A percentile compares a stretch with the other conserved stretches of the same genome.
Evolutionary conservation across 441 rosid genomes (phyloP).

Genomic region (Metrosideros polymorpha): DNA sequence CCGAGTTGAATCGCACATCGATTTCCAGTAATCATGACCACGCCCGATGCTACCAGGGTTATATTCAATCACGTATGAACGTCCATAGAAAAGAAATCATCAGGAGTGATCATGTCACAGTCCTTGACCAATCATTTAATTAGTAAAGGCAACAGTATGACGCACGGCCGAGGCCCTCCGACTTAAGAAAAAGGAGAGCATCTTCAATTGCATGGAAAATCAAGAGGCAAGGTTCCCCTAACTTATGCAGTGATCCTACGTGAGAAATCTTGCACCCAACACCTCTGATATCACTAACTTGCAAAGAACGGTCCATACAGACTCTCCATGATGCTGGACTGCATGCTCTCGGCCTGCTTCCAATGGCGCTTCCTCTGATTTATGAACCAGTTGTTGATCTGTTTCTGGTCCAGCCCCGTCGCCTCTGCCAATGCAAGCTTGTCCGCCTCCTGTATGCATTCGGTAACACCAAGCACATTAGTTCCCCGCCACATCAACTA

Average conservation of each 20-base stretch:
- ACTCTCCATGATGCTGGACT: slow-evolving; percentile 31
- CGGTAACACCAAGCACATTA: not conserved
- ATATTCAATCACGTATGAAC: not conserved
- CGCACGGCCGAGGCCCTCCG: not conserved
- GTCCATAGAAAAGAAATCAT: not conserved
- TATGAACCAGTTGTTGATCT: slow-evolving; percentile 62
- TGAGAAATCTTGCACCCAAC: not conserved
- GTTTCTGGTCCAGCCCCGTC: slow-evolving; percentile 54
- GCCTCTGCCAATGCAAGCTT: slow-evolving; percentile 37
- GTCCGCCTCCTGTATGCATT: slow-evolving; percentile 35
- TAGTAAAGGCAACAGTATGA: not conserved
- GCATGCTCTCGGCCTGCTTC: slow-evolving; percentile 51
- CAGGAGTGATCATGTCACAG: not conserved
- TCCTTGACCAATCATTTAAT: not conserved
- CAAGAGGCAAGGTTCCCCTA: not conserved
- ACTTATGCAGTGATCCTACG: not conserved
- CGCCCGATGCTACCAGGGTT: not conserved
- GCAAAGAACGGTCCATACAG: slow-evolving; percentile 16
- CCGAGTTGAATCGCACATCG: not conserved
- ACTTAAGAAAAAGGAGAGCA: not conserved
- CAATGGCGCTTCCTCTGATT: slow-evolving; percentile 67
- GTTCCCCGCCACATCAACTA: not conserved
- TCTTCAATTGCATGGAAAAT: not conserved
- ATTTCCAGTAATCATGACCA: not conserved
- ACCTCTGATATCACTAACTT: not conserved